Base-by-base conservation (phyloP, 2,329 filamentous ascomycete species). In the Cladosporium sp. region DNA sequence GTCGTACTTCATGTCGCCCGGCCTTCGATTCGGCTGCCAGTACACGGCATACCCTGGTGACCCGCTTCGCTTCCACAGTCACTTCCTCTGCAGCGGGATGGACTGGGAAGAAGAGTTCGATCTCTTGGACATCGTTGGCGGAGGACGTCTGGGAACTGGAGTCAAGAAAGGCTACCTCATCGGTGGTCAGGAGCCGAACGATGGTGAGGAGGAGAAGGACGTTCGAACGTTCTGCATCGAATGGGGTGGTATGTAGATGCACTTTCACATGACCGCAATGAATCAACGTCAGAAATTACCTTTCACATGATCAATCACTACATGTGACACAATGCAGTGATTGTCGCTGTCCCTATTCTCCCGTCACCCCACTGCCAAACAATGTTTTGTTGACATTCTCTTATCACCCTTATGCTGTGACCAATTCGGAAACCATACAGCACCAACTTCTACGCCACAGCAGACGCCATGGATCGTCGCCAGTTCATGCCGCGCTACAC, bases 11-110 rank as follows among this genome's bases (percentile, higher is more conserved):
- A 88, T 95, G 74, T 93, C 93, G 64, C 95, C 95, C 1, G 95
- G 95, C 10, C 84, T 99, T 62, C 91, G 95, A 29, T 99, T 99
- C 74, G 95, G 95, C 29, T 96, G 93, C 72, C 88, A 95, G 74
- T 97, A 96, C 79, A 92, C 93, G 71, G 92, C 96, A 5, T 99
- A 99, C 73, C 95, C 95, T 0, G 95, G 95, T 55, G 95, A 99
- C 76, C 93, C 95, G 1, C 83, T 99, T 61, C 89, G 95, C 12
- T 99, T 96, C 77, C 95, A 99, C 78, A 95, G 92, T 55, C 95
- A 99, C 77, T 98, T 97, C 77, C 85, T 97, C 72, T 91, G 90
- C 8, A 90, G 89, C n/a, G 88, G 91, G 35, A 87, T 91, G 71
- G 88, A 84, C n/a, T 98, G 93, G 92, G 88, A 97, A 67, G 87